A percentile compares a stretch with the other conserved stretches of the same genome.
Evolutionary conservation across 1,284 basidiomycete species (phyloP).

Genomic region (Agaricales sp.): DNA sequence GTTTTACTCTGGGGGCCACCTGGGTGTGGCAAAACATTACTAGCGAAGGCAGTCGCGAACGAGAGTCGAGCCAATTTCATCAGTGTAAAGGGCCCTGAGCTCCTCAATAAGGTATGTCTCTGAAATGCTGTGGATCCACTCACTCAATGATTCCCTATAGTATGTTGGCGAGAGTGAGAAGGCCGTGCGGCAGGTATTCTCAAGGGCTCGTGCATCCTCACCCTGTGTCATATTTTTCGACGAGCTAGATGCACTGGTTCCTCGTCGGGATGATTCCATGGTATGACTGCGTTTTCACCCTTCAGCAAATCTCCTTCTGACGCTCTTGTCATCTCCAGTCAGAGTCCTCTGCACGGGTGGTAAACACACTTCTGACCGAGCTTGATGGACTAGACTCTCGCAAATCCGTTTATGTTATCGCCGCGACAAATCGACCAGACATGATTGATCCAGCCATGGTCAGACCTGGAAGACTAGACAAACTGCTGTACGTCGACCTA

Average conservation of each 20-base stretch:
- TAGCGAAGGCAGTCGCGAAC: conserved; percentile 96
- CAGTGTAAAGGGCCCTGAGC: conserved; percentile 92
- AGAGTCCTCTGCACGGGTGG: conserved; percentile 93
- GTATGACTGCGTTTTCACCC: conserved; percentile 34
- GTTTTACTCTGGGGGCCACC: conserved; percentile 98
- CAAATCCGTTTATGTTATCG: conserved; percentile 91
- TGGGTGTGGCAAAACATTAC: conserved; percentile 91
- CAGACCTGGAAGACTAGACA: conserved; percentile 91
- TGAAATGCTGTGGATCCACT: conserved; percentile 1
- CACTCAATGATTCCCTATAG: conserved; percentile 28
- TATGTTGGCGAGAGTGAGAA: conserved; percentile 97
- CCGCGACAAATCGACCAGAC: conserved; percentile 96
- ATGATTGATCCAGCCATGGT: conserved; percentile 99
- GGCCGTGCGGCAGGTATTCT: conserved; percentile 90
- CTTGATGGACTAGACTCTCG: conserved; percentile 89
- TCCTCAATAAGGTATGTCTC: conserved; percentile 80
- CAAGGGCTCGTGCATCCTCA: conserved; percentile 76
- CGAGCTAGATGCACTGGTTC: conserved; percentile 94
- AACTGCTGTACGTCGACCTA: conserved; percentile 92
- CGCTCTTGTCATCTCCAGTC: conserved; percentile 40
- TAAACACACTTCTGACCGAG: conserved; percentile 95
- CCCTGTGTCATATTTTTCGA: conserved; percentile 95
- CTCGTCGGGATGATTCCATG: conserved; percentile 84
- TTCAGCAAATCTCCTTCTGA: background rate
- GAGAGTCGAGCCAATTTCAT: conserved; percentile 94